Percentiles rank a stretch among this genome's conserved stretches.
phyloP scores from a whole-genome alignment of 495 filamentous ascomycete genomes.

The Bryoglossum gracile region DNA sequence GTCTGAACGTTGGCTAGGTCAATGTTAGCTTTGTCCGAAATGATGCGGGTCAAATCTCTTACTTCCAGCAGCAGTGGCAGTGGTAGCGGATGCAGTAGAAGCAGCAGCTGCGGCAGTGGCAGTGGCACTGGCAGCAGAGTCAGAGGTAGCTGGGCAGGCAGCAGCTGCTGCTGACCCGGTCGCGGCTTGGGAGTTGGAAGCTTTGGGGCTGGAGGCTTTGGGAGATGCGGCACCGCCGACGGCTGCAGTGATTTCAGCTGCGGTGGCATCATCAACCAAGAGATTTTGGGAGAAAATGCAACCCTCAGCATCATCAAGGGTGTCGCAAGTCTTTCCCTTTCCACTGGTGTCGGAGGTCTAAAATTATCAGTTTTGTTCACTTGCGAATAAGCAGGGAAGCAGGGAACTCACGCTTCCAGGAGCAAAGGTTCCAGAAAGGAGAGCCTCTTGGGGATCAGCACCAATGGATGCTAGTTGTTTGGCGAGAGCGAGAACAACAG shows the following conservation, averaged over 20 bases:
- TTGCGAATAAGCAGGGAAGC: not conserved
- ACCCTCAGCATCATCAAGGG: conserved; percentile 41
- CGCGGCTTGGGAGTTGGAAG: conserved; percentile 9
- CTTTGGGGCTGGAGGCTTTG: not conserved
- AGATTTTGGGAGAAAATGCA: conserved; percentile 58
- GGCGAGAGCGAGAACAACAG: conserved; percentile 48
- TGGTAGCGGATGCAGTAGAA: conserved; percentile 22
- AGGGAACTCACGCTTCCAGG: conserved; percentile 47
- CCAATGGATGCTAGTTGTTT: conserved; percentile 48
- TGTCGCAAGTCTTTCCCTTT: conserved; percentile 51
- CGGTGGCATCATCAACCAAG: conserved; percentile 50
- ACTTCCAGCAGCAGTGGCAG: conserved; percentile 16
- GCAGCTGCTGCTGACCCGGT: not conserved
- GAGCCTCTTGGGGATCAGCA: conserved; percentile 49
- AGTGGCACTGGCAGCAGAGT: conserved; percentile 1
- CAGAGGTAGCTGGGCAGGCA: conserved; percentile 7
- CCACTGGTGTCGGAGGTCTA: conserved; percentile 47
- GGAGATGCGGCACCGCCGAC: conserved; percentile 28
- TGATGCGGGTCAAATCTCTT: too few species aligned
- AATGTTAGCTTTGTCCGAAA: not conserved
- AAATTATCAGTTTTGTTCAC: conserved; percentile 13
- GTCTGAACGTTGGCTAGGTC: conserved; percentile 39
- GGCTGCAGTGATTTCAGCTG: conserved; percentile 46
- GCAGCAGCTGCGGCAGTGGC: not conserved
- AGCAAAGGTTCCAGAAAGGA: conserved; percentile 50